Conservation (phyloP, 495 filamentous ascomycete species). For the Aspergillus bertholletiae region DNA sequence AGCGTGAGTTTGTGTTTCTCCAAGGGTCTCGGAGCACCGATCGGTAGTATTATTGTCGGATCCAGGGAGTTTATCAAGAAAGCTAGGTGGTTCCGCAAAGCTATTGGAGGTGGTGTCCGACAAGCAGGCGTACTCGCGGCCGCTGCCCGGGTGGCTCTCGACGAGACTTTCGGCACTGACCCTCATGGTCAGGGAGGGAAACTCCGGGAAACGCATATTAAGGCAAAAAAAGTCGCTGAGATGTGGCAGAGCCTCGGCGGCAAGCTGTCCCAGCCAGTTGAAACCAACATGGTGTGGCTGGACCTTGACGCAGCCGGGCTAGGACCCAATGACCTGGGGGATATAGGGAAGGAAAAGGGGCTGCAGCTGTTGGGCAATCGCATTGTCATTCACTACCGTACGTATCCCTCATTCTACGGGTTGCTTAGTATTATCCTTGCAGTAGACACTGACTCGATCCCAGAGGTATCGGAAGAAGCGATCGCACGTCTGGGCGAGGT, state of each 20-base stretch:
- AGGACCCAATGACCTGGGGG: constrained; percentile 38
- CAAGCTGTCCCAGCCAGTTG: constrained; percentile 40
- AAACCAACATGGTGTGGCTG: constrained; percentile 96
- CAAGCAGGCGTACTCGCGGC: constrained; percentile 56
- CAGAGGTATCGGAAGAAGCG: constrained; percentile 46
- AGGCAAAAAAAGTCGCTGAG: constrained; percentile 60
- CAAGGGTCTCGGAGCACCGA: constrained; percentile 86
- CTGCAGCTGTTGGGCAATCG: constrained; percentile 35
- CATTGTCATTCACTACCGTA: constrained; percentile 47
- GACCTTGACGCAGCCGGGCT: constrained; percentile 57
- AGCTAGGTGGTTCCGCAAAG: constrained; percentile 77
- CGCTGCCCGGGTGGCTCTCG: constrained; percentile 44
- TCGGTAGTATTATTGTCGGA: constrained; percentile 78
- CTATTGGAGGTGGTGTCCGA: constrained; percentile 77
- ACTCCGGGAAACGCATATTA: constrained; percentile 56
- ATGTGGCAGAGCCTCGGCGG: constrained; percentile 59
- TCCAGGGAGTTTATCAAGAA: constrained; percentile 61
- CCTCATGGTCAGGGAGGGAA: constrained; percentile 60
- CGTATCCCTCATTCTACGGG: constrained; percentile 13
- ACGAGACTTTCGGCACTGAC: constrained; percentile 60
- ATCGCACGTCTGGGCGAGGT: constrained; percentile 37
- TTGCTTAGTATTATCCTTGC: not conserved
- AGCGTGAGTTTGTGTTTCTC: constrained; percentile 81
- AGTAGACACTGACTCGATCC: constrained; percentile 21
- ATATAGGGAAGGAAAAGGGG: constrained; percentile 38